These are phyloP conservation scores for Tulasnella sp. DNA, from an alignment of 768 basidiomycete genomes.

Conservation along the genomic window DNA sequence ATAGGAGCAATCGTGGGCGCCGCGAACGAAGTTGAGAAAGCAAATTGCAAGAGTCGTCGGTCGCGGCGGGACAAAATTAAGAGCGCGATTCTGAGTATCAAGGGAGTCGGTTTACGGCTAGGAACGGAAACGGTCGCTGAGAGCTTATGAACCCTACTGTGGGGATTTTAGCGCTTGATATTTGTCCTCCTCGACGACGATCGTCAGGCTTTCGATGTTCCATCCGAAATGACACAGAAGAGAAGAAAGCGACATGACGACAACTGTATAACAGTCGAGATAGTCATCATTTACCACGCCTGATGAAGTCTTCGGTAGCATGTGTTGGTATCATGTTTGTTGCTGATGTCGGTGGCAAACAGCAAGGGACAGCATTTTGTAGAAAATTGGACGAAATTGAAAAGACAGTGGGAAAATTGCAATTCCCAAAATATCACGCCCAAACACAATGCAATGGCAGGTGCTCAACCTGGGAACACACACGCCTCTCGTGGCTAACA, in stretches of 20 bases:
- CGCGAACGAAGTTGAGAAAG: neutral
- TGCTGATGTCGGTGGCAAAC: neutral
- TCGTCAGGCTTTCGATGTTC: neutral
- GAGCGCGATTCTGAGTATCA: neutral
- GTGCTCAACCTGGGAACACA: neutral
- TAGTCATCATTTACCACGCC: neutral
- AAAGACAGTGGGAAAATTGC: neutral
- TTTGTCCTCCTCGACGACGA: neutral
- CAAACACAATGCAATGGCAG: neutral
- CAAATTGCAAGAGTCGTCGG: neutral
- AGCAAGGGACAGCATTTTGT: neutral
- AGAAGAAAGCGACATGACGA: neutral
- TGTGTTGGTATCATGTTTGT: neutral
- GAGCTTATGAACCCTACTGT: neutral
- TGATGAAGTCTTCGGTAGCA: neutral
- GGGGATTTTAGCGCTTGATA: neutral
- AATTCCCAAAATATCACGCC: neutral
- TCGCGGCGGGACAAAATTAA: neutral
- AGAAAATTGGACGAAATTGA: neutral
- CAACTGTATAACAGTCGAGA: neutral
- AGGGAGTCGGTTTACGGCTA: neutral
- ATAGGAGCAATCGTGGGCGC: neutral
- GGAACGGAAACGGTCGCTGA: neutral
- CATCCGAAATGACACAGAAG: neutral
- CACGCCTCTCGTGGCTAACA: neutral